A percentile compares a stretch with the other conserved stretches of the same genome.
These are phyloP conservation scores for Viola odorata DNA, from an alignment of 345 rosid species.

Conservation along the genomic window DNA sequence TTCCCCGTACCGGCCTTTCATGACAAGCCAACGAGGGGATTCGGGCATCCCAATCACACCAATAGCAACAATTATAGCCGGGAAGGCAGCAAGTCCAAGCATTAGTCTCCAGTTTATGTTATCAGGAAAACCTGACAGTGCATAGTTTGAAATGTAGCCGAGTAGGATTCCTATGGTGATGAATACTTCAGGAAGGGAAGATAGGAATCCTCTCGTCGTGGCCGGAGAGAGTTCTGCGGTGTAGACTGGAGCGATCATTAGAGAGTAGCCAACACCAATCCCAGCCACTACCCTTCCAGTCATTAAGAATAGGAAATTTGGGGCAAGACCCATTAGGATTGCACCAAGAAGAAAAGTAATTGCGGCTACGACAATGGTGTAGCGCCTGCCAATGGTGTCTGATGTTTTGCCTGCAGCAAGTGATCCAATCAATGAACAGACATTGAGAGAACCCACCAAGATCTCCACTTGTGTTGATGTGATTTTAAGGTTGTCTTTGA, in stretches of 20 bases:
- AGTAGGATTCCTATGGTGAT: conserved; percentile 55
- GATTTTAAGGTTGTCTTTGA: conserved; percentile 43
- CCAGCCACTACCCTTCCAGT: conserved; percentile 65
- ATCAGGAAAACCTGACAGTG: conserved; percentile 42
- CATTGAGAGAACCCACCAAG: conserved; percentile 52
- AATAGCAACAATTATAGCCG: conserved; percentile 37
- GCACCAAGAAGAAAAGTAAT: conserved; percentile 52
- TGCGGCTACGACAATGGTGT: conserved; percentile 62
- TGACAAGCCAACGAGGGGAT: conserved; percentile 74
- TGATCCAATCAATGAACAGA: conserved; percentile 56
- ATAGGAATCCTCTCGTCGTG: conserved; percentile 49
- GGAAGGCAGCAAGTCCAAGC: conserved; percentile 61
- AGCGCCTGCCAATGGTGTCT: conserved; percentile 61
- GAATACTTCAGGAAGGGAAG: conserved; percentile 68
- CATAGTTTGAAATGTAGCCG: conserved; percentile 57
- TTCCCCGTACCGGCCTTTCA: conserved; percentile 42
- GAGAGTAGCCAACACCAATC: conserved; percentile 61
- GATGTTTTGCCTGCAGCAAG: conserved; percentile 60
- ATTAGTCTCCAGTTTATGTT: conserved; percentile 55
- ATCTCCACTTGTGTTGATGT: conserved; percentile 50
- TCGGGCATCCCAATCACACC: conserved; percentile 64
- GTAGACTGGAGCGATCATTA: conserved; percentile 64
- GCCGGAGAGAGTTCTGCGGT: conserved; percentile 59
- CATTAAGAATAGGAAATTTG: conserved; percentile 46
- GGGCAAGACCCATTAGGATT: conserved; percentile 59